Evolutionary conservation across 164 flowering plant genomes (phyloP).

Genomic region (Akebia trifoliata): DNA sequence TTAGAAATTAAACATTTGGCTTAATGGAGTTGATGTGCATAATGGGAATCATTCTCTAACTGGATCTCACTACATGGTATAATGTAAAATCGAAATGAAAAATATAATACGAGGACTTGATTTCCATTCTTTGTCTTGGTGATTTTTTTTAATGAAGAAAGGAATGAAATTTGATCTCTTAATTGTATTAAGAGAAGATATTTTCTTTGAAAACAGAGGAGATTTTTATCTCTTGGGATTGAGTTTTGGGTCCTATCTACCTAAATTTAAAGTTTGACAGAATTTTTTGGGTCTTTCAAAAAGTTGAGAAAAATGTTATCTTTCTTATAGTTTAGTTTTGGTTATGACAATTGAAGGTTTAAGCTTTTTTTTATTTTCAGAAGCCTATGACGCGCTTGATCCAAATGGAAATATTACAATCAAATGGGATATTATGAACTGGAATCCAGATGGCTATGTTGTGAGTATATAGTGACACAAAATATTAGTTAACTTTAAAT

Average conservation of each 20-base stretch:
- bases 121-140: too few species aligned
- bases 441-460: constrained; percentile 77
- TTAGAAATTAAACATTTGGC: neutral
- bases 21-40: neutral
- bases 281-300: neutral
- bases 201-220: neutral
- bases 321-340: neutral
- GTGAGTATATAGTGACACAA: constrained; percentile 32
- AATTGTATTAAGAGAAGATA: neutral
- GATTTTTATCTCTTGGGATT: neutral
- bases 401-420: constrained; percentile 67
- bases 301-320: neutral
- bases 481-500: neutral
- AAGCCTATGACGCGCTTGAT: constrained; percentile 66
- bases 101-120: neutral
- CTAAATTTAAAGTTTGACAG: too few species aligned
- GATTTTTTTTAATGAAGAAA: neutral
- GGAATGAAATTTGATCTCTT: neutral
- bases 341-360: constrained; percentile 1
- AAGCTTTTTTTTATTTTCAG: constrained; percentile 25
- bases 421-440: constrained; percentile 60
- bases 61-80: neutral
- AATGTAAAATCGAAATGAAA: neutral
- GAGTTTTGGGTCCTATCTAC: neutral
- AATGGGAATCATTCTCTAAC: neutral